Base-by-base conservation (phyloP, 2,329 filamentous ascomycete species). In the Penicillium sp. region DNA sequence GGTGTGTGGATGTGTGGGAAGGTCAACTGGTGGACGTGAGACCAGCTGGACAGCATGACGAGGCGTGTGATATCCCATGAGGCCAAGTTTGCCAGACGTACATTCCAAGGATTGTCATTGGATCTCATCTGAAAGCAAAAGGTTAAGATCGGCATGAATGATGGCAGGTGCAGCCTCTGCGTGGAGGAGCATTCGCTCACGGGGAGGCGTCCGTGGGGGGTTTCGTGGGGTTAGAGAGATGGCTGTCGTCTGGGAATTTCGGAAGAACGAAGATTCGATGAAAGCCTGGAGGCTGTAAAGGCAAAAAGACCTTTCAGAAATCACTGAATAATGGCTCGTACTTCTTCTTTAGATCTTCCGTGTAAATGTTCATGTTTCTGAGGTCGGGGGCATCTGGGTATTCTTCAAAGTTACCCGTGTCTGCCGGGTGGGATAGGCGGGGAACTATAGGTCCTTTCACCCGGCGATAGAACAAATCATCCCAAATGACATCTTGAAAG, bases 341-440 rank as follows among this genome's bases (percentile, higher is more conserved):
- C 69, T 83, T 83, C 58, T 80, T 77, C 57, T 77, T 78, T 78
- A 87, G 73, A 57, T 86, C 84, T 53, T 82, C 79, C 5, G 83
- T 85, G 65, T 87, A 87, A 43, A 70, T 68, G 61, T 66, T 83
- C 76, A 67, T 78, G 68, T 62, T 79, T 69, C 64, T 77, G 72
- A 45, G 75, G 66, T 86, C 84, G 5, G 81, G 78, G 8, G 75
- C 75, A 53, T 77, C 75, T 47, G 86, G 84, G 62, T 87, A 87
- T 53, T 87, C 83, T 62, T 87, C 84, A 64, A 87, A 88, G 67
- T 87, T 87, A 19, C 82, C 75, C 33, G 84, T 82, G 62, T 88
- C 85, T 7, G 84, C 83, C 1, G 82, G 78, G 44, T 84, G 80
- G 52, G 80, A 75, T 45, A 87, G 75, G 65, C 83, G 79, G 17